Percentiles rank a stretch among this genome's conserved stretches.
Conservation (phyloP, 2,329 filamentous ascomycete species). For the Monosporascus sp. region DNA sequence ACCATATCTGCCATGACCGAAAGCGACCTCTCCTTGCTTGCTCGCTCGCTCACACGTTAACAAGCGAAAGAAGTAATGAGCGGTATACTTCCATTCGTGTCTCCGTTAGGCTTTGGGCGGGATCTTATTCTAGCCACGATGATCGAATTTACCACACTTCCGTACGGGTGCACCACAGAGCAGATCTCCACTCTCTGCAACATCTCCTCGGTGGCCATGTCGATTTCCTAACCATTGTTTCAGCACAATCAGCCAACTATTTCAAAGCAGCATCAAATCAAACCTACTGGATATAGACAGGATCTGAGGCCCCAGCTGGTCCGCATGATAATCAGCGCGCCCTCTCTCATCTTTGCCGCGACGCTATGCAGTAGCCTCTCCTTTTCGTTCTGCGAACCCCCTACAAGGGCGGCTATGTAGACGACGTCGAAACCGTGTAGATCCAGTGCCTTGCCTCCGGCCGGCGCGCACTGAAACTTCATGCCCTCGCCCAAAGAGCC, state of each 20-base stretch:
- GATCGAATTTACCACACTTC: constrained; percentile 44
- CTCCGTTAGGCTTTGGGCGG: background rate
- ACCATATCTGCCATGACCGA: no score
- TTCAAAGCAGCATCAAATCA: background rate
- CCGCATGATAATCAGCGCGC: constrained; percentile 38
- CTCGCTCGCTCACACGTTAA: no score
- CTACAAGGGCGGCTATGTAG: constrained; percentile 45
- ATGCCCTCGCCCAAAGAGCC: constrained; percentile 25
- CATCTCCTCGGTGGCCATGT: constrained; percentile 29
- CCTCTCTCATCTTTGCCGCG: constrained; percentile 31
- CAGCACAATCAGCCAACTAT: background rate
- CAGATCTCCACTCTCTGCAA: constrained; percentile 31
- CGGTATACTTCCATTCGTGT: background rate
- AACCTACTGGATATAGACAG: constrained; percentile 41
- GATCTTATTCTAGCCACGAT: constrained; percentile 26
- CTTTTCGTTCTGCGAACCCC: constrained; percentile 35
- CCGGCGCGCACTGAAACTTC: constrained; percentile 32
- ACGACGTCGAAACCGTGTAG: constrained; percentile 38
- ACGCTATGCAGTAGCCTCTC: constrained; percentile 31
- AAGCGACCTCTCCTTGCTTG: no score
- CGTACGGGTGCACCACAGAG: constrained; percentile 41
- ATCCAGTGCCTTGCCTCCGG: constrained; percentile 13
- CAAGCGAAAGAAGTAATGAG: no score
- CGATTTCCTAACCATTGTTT: constrained; percentile 26
- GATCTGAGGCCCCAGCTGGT: constrained; percentile 38